Evolutionary conservation across 345 rosid genomes (phyloP).

Genomic region (Pugionium dolabratum): DNA sequence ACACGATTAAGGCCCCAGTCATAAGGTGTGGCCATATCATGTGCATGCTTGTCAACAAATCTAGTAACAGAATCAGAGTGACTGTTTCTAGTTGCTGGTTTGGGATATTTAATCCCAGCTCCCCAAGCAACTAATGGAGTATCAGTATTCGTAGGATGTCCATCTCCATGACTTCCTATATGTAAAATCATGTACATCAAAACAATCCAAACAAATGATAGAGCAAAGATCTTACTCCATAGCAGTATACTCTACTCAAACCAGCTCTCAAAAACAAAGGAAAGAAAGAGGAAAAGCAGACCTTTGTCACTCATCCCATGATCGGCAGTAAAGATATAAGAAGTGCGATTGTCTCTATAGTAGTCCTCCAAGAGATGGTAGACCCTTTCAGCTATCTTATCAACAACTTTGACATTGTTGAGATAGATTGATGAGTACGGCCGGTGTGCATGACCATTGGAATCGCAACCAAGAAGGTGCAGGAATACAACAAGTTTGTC

Average conservation of each 20-base stretch:
- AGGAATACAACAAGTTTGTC: slow-evolving; percentile 87
- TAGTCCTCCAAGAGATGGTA: slow-evolving; percentile 79
- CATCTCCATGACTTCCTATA: slow-evolving; percentile 94
- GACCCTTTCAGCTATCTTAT: slow-evolving; percentile 72
- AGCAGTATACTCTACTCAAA: slow-evolving; percentile 13
- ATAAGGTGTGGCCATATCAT: slow-evolving; percentile 77
- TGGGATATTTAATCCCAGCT: slow-evolving; percentile 82
- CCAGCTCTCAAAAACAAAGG: neutral
- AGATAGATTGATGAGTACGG: slow-evolving; percentile 92
- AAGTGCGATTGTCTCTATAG: slow-evolving; percentile 83
- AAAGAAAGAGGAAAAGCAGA: slow-evolving; percentile 24
- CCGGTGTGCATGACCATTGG: slow-evolving; percentile 97
- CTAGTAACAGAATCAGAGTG: slow-evolving; percentile 62
- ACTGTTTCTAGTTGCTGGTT: slow-evolving; percentile 42
- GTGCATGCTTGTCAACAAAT: slow-evolving; percentile 83
- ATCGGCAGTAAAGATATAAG: slow-evolving; percentile 92
- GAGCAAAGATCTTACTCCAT: slow-evolving; percentile 13
- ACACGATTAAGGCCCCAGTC: slow-evolving; percentile 77
- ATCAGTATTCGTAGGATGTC: slow-evolving; percentile 90
- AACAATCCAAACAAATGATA: slow-evolving; percentile 20
- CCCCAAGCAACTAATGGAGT: slow-evolving; percentile 99
- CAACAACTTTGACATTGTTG: slow-evolving; percentile 94
- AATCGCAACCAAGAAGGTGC: slow-evolving; percentile 97
- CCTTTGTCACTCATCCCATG: slow-evolving; percentile 99
- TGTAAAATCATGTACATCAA: neutral